phyloP scores from a whole-genome alignment of 2,329 filamentous ascomycete species.

The Epichloe brachyelytri region DNA sequence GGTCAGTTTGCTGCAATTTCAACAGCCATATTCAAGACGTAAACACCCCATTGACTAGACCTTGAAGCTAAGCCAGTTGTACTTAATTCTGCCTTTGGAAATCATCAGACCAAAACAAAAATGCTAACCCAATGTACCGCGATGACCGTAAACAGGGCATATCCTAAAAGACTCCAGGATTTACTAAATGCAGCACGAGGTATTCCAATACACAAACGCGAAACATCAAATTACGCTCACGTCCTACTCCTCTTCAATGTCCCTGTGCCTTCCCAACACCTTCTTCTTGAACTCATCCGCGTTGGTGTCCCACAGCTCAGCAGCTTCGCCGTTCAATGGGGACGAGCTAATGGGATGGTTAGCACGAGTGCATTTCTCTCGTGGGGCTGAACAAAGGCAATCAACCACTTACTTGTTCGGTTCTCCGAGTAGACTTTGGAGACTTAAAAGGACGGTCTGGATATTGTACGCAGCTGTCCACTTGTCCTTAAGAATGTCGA shows the following conservation, averaged over 20 bases:
- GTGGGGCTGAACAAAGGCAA: not conserved
- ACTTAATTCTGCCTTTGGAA: slow-evolving; percentile 6
- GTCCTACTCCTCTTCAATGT: slow-evolving; percentile 48
- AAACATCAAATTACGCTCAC: not conserved
- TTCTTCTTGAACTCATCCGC: slow-evolving; percentile 75
- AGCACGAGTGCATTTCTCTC: not conserved
- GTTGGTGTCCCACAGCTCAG: slow-evolving; percentile 89
- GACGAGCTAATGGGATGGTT: slow-evolving; percentile 50
- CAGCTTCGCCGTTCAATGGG: slow-evolving; percentile 89
- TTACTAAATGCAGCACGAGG: slow-evolving; percentile 13
- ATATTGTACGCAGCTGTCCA: slow-evolving; percentile 98
- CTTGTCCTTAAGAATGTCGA: slow-evolving; percentile 98
- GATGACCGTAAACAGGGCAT: slow-evolving; percentile 16
- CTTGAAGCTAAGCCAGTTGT: not conserved
- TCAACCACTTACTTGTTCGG: slow-evolving; percentile 75
- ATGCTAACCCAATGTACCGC: slow-evolving; percentile 21
- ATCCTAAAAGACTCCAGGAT: slow-evolving; percentile 26
- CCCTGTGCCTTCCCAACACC: slow-evolving; percentile 48
- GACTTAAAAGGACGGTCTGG: slow-evolving; percentile 78
- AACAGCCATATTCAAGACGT: not conserved
- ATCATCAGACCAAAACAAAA: slow-evolving; percentile 9
- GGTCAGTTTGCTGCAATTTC: not conserved
- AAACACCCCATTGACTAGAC: not conserved
- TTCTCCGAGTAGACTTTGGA: slow-evolving; percentile 91
- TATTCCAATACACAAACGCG: slow-evolving; percentile 5